Conservation (phyloP, 352 stramenopile species). For the Phytophthora lateralis region DNA sequence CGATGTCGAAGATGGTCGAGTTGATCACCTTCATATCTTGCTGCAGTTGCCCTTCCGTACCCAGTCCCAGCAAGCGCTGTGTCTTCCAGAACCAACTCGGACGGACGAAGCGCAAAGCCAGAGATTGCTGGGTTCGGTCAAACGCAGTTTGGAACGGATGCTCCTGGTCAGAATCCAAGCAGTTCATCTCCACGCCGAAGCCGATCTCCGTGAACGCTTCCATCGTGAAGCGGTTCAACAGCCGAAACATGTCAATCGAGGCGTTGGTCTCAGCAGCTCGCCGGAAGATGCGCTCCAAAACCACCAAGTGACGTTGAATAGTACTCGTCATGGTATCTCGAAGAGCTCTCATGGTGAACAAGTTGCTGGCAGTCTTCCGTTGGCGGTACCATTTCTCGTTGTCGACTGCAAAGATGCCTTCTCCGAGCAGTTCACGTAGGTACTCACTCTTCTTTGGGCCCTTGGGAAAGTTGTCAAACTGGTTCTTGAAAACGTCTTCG, state of each 20-base stretch:
- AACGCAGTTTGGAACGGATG: conserved; percentile 61
- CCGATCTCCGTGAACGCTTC: conserved; percentile 62
- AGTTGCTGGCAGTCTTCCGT: conserved; percentile 56
- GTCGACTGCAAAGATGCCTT: conserved; percentile 66
- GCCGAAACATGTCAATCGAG: conserved; percentile 42
- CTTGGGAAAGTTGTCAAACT: conserved; percentile 82
- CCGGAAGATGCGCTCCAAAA: conserved; percentile 37
- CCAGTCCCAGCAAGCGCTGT: conserved; percentile 38
- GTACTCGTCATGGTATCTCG: conserved; percentile 53
- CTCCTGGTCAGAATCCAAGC: conserved; percentile 42
- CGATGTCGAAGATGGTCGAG: conserved; percentile 51
- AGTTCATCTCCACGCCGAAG: conserved; percentile 56
- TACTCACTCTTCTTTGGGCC: conserved; percentile 37
- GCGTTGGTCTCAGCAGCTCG: conserved; percentile 16
- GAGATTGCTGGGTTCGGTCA: conserved; percentile 39
- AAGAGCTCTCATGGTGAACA: conserved; percentile 52
- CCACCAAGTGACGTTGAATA: conserved; percentile 39
- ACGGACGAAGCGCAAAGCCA: conserved; percentile 37
- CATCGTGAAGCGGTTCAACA: conserved; percentile 56
- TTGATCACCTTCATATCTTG: conserved; percentile 51
- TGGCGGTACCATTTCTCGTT: conserved; percentile 54
- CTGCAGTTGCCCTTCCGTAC: conserved; percentile 40
- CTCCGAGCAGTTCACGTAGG: conserved; percentile 46
- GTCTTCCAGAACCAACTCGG: conserved; percentile 57
- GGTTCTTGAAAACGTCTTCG: conserved; percentile 62